Percentiles rank a stretch among this genome's conserved stretches.
phyloP scores from a whole-genome alignment of 805 yeast genomes.

The Candida vaughaniae region DNA sequence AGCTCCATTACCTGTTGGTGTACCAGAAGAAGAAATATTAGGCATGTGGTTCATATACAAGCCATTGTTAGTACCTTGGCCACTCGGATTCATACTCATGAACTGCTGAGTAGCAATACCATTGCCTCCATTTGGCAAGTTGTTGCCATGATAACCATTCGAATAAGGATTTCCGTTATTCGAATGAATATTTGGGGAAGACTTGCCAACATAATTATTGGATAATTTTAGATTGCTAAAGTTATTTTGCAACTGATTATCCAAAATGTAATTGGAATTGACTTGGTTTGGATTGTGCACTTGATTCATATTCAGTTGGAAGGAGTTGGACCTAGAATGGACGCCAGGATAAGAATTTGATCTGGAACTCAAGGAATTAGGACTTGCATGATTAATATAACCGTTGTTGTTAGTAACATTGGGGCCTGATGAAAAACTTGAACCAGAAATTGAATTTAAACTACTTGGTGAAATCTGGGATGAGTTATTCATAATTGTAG shows the following conservation, averaged over 20 bases:
- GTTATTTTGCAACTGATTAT: slow-evolving; percentile 9
- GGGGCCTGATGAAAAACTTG: background rate
- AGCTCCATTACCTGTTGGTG: slow-evolving; percentile 1
- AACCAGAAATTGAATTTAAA: slow-evolving; percentile 1
- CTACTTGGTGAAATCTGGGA: slow-evolving; percentile 5
- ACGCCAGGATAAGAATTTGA: slow-evolving; percentile 13
- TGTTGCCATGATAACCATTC: too few species aligned
- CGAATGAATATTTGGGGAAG: too few species aligned
- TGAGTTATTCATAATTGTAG: background rate
- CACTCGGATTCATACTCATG: background rate
- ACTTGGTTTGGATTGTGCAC: background rate
- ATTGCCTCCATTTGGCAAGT: background rate
- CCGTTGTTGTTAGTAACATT: background rate
- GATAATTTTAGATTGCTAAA: slow-evolving; percentile 11
- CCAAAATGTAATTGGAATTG: slow-evolving; percentile 12
- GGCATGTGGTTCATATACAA: background rate
- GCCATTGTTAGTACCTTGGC: background rate
- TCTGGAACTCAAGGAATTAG: slow-evolving; percentile 8
- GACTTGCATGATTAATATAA: slow-evolving; percentile 6
- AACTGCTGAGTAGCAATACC: too few species aligned
- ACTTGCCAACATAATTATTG: background rate
- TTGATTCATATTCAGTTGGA: slow-evolving; percentile 6
- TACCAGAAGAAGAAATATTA: background rate
- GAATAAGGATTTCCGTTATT: too few species aligned
- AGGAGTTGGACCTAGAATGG: slow-evolving; percentile 16